These are phyloP conservation scores for Leishmania tarentolae DNA, from an alignment of 208 protist species.

Conservation along the genomic window DNA sequence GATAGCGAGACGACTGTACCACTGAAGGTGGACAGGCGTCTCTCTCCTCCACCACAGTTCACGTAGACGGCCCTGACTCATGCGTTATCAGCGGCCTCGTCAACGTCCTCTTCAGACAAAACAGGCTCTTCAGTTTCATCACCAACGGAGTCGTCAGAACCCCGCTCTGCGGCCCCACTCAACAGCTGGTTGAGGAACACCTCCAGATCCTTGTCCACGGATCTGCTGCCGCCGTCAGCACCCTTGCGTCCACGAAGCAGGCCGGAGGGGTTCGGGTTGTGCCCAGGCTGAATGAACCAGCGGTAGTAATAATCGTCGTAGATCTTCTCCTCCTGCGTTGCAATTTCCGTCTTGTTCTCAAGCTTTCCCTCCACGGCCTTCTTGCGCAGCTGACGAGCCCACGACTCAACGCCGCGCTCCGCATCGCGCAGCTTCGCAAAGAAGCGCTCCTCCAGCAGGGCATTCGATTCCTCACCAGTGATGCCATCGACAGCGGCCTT, in stretches of 20 bases:
- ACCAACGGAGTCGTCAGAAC: background rate
- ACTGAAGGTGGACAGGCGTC: background rate
- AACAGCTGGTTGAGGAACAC: constrained; percentile 55
- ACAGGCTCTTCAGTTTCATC: background rate
- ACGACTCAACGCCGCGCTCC: constrained; percentile 69
- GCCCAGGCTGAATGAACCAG: constrained; percentile 91
- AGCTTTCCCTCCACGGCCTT: constrained; percentile 70
- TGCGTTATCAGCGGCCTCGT: background rate
- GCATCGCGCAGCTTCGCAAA: constrained; percentile 60
- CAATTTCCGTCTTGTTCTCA: constrained; percentile 78
- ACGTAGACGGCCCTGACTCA: background rate
- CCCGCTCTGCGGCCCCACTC: constrained; percentile 10
- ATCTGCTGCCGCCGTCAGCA: constrained; percentile 10
- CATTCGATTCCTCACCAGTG: constrained; percentile 46
- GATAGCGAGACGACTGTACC: background rate
- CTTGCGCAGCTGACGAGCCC: constrained; percentile 72
- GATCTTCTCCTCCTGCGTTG: constrained; percentile 90
- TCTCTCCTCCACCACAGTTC: background rate
- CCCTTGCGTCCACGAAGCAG: constrained; percentile 51
- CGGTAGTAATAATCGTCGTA: constrained; percentile 94
- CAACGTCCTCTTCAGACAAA: constrained; percentile 8
- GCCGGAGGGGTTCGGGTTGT: constrained; percentile 88
- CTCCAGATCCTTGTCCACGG: constrained; percentile 66
- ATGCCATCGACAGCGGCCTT: constrained; percentile 62
- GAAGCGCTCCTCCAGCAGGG: constrained; percentile 79